Conservation (phyloP, 2,329 filamentous ascomycete genomes). For the Fusarium coicis region DNA sequence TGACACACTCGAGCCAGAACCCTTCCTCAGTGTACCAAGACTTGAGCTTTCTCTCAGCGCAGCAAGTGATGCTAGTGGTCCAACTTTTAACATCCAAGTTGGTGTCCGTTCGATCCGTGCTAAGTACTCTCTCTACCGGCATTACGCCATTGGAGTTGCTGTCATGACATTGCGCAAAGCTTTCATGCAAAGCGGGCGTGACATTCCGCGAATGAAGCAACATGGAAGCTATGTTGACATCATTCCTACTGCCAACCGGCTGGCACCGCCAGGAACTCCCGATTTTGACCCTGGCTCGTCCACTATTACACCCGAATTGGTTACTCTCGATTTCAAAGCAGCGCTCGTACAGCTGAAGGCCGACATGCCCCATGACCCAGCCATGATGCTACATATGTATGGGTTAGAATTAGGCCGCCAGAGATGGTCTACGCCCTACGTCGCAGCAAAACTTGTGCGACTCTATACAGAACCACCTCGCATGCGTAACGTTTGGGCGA, state of each 20-base stretch:
- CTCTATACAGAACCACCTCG: slow-evolving; percentile 89
- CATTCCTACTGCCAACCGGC: slow-evolving; percentile 44
- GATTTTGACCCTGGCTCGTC: slow-evolving; percentile 49
- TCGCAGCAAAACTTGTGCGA: slow-evolving; percentile 81
- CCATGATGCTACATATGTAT: slow-evolving; percentile 89
- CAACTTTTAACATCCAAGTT: slow-evolving; percentile 87
- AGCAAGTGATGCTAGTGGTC: slow-evolving; percentile 85
- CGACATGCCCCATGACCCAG: slow-evolving; percentile 88
- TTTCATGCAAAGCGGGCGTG: slow-evolving; percentile 66
- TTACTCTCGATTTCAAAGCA: slow-evolving; percentile 85
- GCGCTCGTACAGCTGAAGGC: slow-evolving; percentile 88
- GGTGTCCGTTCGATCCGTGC: slow-evolving; percentile 81
- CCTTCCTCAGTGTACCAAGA: slow-evolving; percentile 85
- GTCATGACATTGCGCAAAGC: slow-evolving; percentile 78
- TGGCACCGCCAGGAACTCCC: slow-evolving; percentile 53
- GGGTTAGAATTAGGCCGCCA: slow-evolving; percentile 84
- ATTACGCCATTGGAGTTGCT: slow-evolving; percentile 89
- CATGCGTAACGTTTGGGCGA: slow-evolving; percentile 85
- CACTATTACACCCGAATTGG: slow-evolving; percentile 67
- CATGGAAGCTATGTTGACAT: slow-evolving; percentile 40
- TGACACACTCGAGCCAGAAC: slow-evolving; percentile 84
- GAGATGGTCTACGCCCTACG: slow-evolving; percentile 86
- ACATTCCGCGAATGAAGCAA: slow-evolving; percentile 50
- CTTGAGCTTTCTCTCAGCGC: slow-evolving; percentile 90
- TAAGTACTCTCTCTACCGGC: slow-evolving; percentile 92